phyloP scores from a whole-genome alignment of 2,329 filamentous ascomycete species.

The Hypocrella siamensis region DNA sequence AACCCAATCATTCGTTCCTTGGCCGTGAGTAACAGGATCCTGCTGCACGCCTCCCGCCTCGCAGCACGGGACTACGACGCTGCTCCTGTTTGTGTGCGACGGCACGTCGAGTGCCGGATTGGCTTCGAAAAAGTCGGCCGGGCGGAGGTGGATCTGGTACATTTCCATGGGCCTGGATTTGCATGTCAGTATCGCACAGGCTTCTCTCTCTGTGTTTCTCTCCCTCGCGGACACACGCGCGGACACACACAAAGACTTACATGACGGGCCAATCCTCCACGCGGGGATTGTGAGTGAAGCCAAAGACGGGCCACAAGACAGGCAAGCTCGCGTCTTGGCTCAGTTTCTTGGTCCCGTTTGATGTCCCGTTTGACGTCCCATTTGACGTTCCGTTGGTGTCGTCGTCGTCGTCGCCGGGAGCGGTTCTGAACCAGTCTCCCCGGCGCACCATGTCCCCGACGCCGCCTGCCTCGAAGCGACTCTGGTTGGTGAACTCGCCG shows the following conservation, averaged over 20 bases:
- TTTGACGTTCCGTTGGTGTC: conserved; percentile 3
- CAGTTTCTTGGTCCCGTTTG: neutral
- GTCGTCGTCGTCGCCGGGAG: neutral
- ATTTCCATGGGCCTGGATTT: conserved; percentile 32
- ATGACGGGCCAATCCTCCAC: conserved; percentile 36
- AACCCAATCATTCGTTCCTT: conserved; percentile 10
- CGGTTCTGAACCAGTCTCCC: conserved; percentile 27
- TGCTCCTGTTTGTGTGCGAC: conserved; percentile 18
- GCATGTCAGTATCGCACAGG: neutral
- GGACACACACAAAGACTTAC: conserved; percentile 16
- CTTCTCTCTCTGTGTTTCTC: neutral
- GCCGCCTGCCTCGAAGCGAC: conserved; percentile 22
- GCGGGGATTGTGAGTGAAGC: conserved; percentile 30
- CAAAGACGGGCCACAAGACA: conserved; percentile 32
- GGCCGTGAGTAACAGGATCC: conserved; percentile 15
- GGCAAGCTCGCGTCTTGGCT: conserved; percentile 10
- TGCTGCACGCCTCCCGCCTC: conserved; percentile 11
- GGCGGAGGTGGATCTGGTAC: conserved; percentile 24
- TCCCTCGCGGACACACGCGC: too few relatives aligned
- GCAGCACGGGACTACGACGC: conserved; percentile 23
- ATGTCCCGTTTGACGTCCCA: conserved; percentile 2
- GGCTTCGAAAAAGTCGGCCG: conserved; percentile 28
- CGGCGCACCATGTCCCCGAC: conserved; percentile 29
- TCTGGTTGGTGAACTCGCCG: conserved; percentile 36
- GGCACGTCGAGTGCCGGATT: conserved; percentile 32